Conservation (phyloP, 768 basidiomycete species). For the Boletus rex-veris region DNA sequence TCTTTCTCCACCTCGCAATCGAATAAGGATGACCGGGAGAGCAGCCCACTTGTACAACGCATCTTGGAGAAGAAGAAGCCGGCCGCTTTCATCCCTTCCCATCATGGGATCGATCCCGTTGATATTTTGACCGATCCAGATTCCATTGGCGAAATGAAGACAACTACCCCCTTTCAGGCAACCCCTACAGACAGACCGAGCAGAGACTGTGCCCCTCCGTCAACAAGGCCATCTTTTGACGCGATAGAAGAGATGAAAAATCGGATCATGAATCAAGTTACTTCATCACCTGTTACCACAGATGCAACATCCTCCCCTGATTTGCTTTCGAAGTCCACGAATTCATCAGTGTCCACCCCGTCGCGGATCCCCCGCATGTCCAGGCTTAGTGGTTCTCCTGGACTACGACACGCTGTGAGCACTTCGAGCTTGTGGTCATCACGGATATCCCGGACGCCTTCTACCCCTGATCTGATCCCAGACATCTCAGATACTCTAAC, state of each 20-base stretch:
- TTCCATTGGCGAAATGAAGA: slow-evolving; percentile 11
- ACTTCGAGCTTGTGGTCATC: slow-evolving; percentile 28
- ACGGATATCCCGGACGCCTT: slow-evolving; percentile 36
- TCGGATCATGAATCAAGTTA: slow-evolving; percentile 42
- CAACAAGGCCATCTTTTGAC: slow-evolving; percentile 38
- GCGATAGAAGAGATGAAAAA: slow-evolving; percentile 65
- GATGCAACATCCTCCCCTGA: slow-evolving; percentile 15
- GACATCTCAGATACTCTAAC: slow-evolving; percentile 60
- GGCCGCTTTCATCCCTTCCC: slow-evolving; percentile 7
- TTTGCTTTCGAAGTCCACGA: slow-evolving; percentile 12
- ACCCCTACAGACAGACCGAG: slow-evolving; percentile 10
- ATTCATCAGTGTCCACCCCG: slow-evolving; percentile 9
- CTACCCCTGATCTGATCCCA: slow-evolving; percentile 57
- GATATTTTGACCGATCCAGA: slow-evolving; percentile 1
- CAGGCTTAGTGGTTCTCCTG: slow-evolving; percentile 23
- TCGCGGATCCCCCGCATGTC: slow-evolving; percentile 33
- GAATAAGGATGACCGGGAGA: slow-evolving; percentile 19
- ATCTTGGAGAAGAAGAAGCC: slow-evolving; percentile 19
- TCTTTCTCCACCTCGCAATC: slow-evolving; percentile 20
- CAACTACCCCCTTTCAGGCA: slow-evolving; percentile 7
- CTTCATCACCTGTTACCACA: slow-evolving; percentile 24
- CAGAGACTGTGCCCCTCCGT: slow-evolving; percentile 8
- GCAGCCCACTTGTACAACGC: slow-evolving; percentile 29
- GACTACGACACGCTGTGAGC: slow-evolving; percentile 26
- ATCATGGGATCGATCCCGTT: neutral